phyloP scores from a whole-genome alignment of 768 basidiomycete species.

The Podaxis sp. region DNA sequence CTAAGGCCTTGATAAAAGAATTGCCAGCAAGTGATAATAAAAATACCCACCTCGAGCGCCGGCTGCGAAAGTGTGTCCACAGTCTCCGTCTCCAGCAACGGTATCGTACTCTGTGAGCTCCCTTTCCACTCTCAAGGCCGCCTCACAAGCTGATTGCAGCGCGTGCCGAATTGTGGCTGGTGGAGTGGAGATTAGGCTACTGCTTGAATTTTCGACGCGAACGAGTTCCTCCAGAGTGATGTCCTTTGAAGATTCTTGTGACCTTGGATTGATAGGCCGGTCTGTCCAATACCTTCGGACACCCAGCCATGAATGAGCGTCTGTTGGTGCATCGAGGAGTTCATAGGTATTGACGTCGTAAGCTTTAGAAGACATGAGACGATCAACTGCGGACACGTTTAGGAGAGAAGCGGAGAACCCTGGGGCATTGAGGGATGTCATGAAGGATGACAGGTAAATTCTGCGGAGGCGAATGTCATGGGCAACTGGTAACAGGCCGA shows the following conservation, averaged over 20 bases:
- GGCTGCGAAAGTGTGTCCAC: conserved; percentile 51
- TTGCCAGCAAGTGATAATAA: neutral
- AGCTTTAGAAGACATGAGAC: neutral
- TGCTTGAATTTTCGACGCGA: neutral
- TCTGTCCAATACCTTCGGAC: conserved; percentile 25
- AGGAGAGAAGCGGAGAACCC: conserved; percentile 51
- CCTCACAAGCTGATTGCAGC: conserved; percentile 33
- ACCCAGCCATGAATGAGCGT: conserved; percentile 38
- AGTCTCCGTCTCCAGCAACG: conserved; percentile 60
- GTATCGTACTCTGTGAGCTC: conserved; percentile 59
- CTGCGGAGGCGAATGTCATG: conserved; percentile 31
- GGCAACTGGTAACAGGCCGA: conserved; percentile 17
- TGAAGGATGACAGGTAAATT: conserved; percentile 45
- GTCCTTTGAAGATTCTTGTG: neutral
- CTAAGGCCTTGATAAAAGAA: neutral
- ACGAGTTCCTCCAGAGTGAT: neutral
- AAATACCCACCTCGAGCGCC: conserved; percentile 33
- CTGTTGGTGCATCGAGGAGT: conserved; percentile 39
- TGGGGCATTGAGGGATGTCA: conserved; percentile 60
- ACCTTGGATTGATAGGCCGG: neutral
- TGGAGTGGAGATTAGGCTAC: too few species aligned
- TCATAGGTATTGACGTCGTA: conserved; percentile 20
- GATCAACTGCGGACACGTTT: conserved; percentile 34
- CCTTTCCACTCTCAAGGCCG: conserved; percentile 40
- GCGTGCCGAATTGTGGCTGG: conserved; percentile 12